Base-by-base conservation (phyloP, 495 filamentous ascomycete species). In the Penicillium egyptiacum region DNA sequence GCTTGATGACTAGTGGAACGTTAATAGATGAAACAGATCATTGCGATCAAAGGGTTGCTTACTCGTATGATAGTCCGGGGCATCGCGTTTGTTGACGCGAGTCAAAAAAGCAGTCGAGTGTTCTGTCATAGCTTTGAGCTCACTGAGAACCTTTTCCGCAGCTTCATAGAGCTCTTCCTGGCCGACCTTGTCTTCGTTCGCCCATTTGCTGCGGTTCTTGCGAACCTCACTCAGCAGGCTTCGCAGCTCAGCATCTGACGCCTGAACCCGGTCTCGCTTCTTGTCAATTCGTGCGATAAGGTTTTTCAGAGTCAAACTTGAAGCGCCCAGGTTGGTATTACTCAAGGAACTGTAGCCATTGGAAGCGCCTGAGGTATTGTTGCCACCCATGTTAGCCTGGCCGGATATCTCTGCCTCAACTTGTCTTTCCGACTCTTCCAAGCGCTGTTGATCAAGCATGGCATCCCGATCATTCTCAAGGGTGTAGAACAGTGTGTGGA, bases 111-210 rank as follows among this genome's bases (percentile, higher is more conserved):
- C 90, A 51, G 88, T 88, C 0, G 95, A 97, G 70, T 97, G 93
- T 67, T 98, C 93, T 6, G 92, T 96, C 79, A 92, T 89, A 17
- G 93, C 95, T 68, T 96, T 97, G 35, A 99, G 84, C 65, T 97
- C 92, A 67, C 89, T 93, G 51, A 98, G 78, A 20, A 99, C 94
- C 75, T 96, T 96, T 65, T 99, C 94, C 16, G 91, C 81, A 10
- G 94, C 88, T 74, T 99, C 94, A 66, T 99, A 99, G 4, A 99
- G 83, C 74, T 99, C 94, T 65, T 98, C 94, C 73, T 99, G 94
- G 55, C 91, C 90, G 50, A 99, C 86, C 60, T 93, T 92, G 53
- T 99, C 94, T 70, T 97, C 94, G 70, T 86, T 97, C 19, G 94
- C 94, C 94, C 94, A 99, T 72, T 99, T 99, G 70, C 93, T 96